Percentiles rank a stretch among this genome's conserved stretches.
Evolutionary conservation across 495 filamentous ascomycete genomes (phyloP).

Genomic region (Aspergillus steynii): DNA sequence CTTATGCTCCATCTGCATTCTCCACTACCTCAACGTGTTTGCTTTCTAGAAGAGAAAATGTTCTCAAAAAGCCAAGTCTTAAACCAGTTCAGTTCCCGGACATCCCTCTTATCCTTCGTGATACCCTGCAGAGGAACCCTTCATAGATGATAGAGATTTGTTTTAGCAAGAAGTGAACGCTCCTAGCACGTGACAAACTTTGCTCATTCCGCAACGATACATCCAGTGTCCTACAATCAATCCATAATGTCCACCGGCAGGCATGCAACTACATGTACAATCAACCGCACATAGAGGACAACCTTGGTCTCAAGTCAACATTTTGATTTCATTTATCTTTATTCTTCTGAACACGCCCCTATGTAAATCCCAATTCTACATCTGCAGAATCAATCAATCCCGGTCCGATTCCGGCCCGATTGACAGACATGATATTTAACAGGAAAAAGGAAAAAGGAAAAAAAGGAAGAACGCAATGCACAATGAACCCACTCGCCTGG

Average conservation of each 20-base stretch:
- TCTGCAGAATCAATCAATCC: slow-evolving; percentile 12
- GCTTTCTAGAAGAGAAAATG: not conserved
- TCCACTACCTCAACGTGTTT: not conserved
- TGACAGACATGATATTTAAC: slow-evolving; percentile 15
- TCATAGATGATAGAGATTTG: no score
- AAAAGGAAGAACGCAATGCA: slow-evolving; percentile 18
- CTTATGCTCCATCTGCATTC: not conserved
- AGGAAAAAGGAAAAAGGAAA: slow-evolving; percentile 14
- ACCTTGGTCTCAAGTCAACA: not conserved
- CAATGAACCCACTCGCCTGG: slow-evolving; percentile 30
- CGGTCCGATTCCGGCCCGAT: slow-evolving; percentile 14
- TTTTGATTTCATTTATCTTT: not conserved
- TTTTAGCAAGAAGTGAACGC: no score
- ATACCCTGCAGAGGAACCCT: not conserved
- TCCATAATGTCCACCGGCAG: no score
- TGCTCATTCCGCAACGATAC: not conserved
- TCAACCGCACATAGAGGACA: no score
- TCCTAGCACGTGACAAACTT: no score
- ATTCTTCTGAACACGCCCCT: slow-evolving; percentile 13
- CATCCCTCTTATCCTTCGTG: not conserved
- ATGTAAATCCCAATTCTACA: slow-evolving; percentile 31
- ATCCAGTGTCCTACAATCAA: not conserved
- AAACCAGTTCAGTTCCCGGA: not conserved
- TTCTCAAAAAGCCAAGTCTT: not conserved
- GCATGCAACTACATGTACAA: no score